A percentile compares a stretch with the other conserved stretches of the same genome.
Evolutionary conservation across 164 flowering plant genomes (phyloP).

Genomic region (Stephania yunnanensis): DNA sequence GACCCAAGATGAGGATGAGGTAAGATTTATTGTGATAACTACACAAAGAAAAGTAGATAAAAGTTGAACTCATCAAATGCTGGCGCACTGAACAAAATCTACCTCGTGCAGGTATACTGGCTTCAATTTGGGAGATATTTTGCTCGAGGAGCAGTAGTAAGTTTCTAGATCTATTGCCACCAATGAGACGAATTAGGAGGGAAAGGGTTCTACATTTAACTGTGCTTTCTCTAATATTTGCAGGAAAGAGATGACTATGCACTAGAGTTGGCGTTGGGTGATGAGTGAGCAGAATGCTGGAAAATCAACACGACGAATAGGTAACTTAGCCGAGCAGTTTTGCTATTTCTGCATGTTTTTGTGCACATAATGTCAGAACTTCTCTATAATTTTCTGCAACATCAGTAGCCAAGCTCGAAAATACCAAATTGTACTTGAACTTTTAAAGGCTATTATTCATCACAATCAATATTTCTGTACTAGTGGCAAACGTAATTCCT

Average conservation of each 20-base stretch:
- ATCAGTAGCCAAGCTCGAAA: background rate
- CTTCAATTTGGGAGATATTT: constrained; percentile 98
- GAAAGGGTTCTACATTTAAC: background rate
- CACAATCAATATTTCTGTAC: background rate
- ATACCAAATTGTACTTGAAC: background rate
- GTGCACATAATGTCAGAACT: background rate
- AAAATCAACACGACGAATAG: constrained; percentile 3
- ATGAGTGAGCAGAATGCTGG: constrained; percentile 36
- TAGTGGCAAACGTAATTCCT: background rate
- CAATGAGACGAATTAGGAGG: too few relatives aligned
- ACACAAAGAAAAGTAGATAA: background rate
- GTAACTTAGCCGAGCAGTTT: constrained; percentile 6
- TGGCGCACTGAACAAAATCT: background rate
- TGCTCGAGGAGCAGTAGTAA: constrained; percentile 90
- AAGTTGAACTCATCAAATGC: background rate
- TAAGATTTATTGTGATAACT: constrained; percentile 18
- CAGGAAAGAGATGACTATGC: constrained; percentile 95
- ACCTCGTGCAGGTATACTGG: constrained; percentile 78
- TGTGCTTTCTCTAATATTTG: background rate
- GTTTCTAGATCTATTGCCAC: constrained; percentile 14
- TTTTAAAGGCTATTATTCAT: background rate
- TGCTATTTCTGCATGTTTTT: background rate
- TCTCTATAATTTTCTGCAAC: background rate
- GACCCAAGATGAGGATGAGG: constrained; percentile 99
- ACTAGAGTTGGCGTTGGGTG: constrained; percentile 78